A percentile compares a stretch with the other conserved stretches of the same genome.
These are phyloP conservation scores for Acidiella bohemica DNA, from an alignment of 495 filamentous ascomycete genomes.

Conservation along the genomic window DNA sequence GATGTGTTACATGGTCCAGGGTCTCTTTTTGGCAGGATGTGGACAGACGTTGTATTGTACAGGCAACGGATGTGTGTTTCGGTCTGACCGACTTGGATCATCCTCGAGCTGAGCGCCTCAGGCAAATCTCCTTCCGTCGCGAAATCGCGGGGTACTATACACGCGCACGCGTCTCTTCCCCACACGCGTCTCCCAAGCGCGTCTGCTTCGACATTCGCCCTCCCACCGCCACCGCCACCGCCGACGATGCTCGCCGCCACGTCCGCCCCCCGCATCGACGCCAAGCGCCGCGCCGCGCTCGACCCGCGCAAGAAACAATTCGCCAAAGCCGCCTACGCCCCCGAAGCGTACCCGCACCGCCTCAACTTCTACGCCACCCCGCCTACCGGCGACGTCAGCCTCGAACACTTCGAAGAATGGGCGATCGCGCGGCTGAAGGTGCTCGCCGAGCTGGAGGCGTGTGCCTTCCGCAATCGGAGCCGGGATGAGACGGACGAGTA, in stretches of 20 bases:
- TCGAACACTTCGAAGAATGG: conserved; percentile 99
- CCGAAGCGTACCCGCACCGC: conserved; percentile 65
- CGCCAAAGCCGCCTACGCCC: conserved; percentile 53
- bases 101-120: too few relatives aligned
- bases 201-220: too few relatives aligned
- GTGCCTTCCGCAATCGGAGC: conserved; percentile 82
- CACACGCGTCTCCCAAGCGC: too few relatives aligned
- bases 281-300: conserved; percentile 60
- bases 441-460: conserved; percentile 88
- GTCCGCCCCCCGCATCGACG: conserved; percentile 46
- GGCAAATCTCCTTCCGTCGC: too few relatives aligned
- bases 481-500: conserved; percentile 62
- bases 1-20: too few relatives aligned
- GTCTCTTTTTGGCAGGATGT: too few relatives aligned
- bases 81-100: too few relatives aligned
- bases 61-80: too few relatives aligned
- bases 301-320: conserved; percentile 82
- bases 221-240: too few relatives aligned
- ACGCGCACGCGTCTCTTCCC: too few relatives aligned
- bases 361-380: conserved; percentile 85
- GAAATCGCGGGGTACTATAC: too few relatives aligned
- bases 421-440: conserved; percentile 89
- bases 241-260: conserved; percentile 15
- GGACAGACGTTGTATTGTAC: too few relatives aligned
- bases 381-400: conserved; percentile 84